Conservation (phyloP, 2,329 filamentous ascomycete species). For the Botrytis deweyae region DNA sequence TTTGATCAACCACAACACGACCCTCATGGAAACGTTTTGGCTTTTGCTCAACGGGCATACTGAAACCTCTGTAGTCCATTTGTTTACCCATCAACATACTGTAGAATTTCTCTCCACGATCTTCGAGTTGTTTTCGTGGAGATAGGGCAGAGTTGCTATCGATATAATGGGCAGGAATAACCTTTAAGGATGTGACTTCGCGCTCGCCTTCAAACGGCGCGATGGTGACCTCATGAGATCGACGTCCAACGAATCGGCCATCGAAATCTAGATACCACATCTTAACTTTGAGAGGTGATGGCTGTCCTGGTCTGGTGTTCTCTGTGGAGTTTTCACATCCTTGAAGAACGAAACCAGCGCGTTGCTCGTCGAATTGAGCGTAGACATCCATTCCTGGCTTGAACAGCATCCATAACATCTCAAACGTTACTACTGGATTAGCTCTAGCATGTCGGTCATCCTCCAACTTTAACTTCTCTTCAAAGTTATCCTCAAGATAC, state of each 20-base stretch:
- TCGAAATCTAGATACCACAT: constrained; percentile 40
- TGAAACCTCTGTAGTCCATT: constrained; percentile 33
- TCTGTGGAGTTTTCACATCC: constrained; percentile 22
- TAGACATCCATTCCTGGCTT: constrained; percentile 33
- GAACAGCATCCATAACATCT: constrained; percentile 34
- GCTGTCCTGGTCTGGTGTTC: constrained; percentile 23
- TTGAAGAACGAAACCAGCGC: constrained; percentile 29
- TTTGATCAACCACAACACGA: constrained; percentile 30
- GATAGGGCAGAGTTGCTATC: constrained; percentile 24
- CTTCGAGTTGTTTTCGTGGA: constrained; percentile 28
- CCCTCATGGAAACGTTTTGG: constrained; percentile 31
- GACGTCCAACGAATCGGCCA: constrained; percentile 33
- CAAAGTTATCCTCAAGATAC: constrained; percentile 30
- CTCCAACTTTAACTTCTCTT: constrained; percentile 29
- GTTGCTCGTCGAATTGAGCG: constrained; percentile 27
- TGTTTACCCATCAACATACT: constrained; percentile 30
- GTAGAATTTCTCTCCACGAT: constrained; percentile 32
- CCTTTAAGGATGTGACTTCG: constrained; percentile 35
- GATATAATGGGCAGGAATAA: constrained; percentile 33
- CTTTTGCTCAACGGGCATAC: constrained; percentile 28
- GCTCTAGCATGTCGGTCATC: constrained; percentile 25
- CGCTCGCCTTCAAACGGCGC: constrained; percentile 35
- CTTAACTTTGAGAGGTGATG: constrained; percentile 29
- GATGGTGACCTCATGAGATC: constrained; percentile 32
- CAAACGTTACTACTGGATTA: constrained; percentile 30